phyloP scores from a whole-genome alignment of 139 green algal species.

The Chlamydomonas schloesseri region DNA sequence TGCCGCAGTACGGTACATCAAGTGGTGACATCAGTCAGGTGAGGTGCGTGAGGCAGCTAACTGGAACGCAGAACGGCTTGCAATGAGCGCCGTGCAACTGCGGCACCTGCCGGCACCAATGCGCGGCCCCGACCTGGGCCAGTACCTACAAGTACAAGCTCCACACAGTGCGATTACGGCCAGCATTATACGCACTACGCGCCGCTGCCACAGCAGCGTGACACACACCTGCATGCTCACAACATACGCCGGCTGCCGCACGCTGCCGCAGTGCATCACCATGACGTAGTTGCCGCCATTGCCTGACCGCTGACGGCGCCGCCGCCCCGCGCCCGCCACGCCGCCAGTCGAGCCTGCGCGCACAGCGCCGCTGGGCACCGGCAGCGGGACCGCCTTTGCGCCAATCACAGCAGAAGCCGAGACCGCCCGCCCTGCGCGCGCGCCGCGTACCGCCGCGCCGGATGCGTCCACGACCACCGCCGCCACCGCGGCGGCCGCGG shows the following conservation, averaged over 20 bases:
- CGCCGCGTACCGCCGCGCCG: too few relatives aligned
- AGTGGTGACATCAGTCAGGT: conserved; percentile 21
- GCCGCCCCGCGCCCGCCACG: background rate
- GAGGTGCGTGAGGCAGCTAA: background rate
- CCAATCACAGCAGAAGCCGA: background rate
- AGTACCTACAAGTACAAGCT: too few relatives aligned
- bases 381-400: background rate
- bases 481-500: too few relatives aligned
- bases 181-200: too few relatives aligned
- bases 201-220: too few relatives aligned
- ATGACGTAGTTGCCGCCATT: conserved; percentile 53
- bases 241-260: conserved; percentile 75
- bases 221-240: conserved; percentile 65
- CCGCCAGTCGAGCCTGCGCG: background rate
- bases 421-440: too few relatives aligned
- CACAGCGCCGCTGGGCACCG: background rate
- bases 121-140: too few relatives aligned
- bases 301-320: background rate
- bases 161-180: too few relatives aligned
- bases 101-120: too few relatives aligned
- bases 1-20: conserved; percentile 8
- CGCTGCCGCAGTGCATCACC: conserved; percentile 82
- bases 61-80: too few relatives aligned
- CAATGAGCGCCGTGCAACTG: too few relatives aligned
- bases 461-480: too few relatives aligned